phyloP scores from a whole-genome alignment of 345 rosid genomes.

The Gossypium stocksii region DNA sequence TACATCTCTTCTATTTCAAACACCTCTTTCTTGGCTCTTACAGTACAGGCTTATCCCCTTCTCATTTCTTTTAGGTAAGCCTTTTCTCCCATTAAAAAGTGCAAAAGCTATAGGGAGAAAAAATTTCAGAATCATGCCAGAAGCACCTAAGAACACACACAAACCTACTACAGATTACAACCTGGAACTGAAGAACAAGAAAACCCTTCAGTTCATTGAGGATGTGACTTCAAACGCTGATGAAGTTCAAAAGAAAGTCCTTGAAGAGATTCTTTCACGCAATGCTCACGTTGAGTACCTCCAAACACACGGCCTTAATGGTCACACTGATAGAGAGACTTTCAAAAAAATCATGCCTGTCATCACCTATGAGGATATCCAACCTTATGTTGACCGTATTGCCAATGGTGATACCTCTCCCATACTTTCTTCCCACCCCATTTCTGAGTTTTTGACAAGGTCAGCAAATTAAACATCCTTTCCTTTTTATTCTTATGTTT shows the following conservation, averaged over 20 bases:
- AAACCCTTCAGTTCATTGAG: constrained; percentile 65
- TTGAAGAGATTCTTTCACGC: constrained; percentile 74
- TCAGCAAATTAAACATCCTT: constrained; percentile 14
- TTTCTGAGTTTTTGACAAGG: constrained; percentile 98
- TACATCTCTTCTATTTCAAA: background rate
- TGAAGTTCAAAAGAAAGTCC: constrained; percentile 62
- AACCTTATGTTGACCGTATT: constrained; percentile 73
- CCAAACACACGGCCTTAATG: constrained; percentile 59
- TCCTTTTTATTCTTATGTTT: background rate
- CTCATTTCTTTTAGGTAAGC: background rate
- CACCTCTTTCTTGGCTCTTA: background rate
- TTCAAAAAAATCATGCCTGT: constrained; percentile 79
- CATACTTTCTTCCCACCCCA: constrained; percentile 81
- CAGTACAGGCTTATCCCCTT: background rate
- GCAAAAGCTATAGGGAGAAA: background rate
- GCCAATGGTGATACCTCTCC: constrained; percentile 86
- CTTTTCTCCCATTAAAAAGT: background rate
- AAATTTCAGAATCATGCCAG: constrained; percentile 54
- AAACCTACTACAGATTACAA: constrained; percentile 28
- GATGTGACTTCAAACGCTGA: constrained; percentile 70
- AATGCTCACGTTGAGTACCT: constrained; percentile 90
- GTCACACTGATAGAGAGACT: constrained; percentile 55
- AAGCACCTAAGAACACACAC: constrained; percentile 50
- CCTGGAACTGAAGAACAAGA: constrained; percentile 54
- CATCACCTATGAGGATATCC: constrained; percentile 77